Evolutionary conservation across 1,284 basidiomycete genomes (phyloP).

Genomic region (Microbotryum scabiosae): DNA sequence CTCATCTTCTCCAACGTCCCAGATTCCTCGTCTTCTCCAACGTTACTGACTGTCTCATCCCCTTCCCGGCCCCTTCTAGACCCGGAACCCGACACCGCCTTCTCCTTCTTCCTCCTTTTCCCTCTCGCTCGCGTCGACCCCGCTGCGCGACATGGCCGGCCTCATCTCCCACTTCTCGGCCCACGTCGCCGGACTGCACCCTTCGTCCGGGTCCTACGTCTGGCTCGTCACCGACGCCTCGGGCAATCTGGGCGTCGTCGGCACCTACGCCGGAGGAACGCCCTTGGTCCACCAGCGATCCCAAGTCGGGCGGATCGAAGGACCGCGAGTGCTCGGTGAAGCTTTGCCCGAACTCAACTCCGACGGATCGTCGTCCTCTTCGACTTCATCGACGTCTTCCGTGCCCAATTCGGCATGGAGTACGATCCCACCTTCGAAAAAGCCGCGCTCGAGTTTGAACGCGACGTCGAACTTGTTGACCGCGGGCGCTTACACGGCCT

Average conservation of each 20-base stretch:
- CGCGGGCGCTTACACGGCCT: neutral
- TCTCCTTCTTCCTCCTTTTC: slow-evolving; percentile 11
- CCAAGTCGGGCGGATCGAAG: slow-evolving; percentile 29
- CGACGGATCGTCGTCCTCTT: slow-evolving; percentile 10
- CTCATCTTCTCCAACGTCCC: neutral
- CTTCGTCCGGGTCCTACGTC: slow-evolving; percentile 63
- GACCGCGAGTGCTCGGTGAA: neutral
- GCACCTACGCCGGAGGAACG: slow-evolving; percentile 84
- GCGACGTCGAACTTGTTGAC: neutral
- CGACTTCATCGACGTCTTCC: slow-evolving; percentile 18
- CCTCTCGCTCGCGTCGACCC: slow-evolving; percentile 5
- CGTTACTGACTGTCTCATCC: neutral
- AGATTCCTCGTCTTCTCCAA: neutral
- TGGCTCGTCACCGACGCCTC: slow-evolving; percentile 70
- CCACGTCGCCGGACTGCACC: slow-evolving; percentile 66
- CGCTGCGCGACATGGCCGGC: slow-evolving; percentile 54
- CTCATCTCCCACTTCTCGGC: slow-evolving; percentile 70
- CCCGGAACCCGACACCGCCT: slow-evolving; percentile 8
- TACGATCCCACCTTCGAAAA: slow-evolving; percentile 3
- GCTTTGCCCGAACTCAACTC: neutral
- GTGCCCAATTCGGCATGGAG: slow-evolving; percentile 3
- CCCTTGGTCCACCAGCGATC: slow-evolving; percentile 55
- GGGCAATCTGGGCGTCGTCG: slow-evolving; percentile 59
- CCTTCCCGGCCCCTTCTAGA: slow-evolving; percentile 1
- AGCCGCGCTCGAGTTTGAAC: neutral